phyloP scores from a whole-genome alignment of 345 rosid species.

The Adansonia digitata region DNA sequence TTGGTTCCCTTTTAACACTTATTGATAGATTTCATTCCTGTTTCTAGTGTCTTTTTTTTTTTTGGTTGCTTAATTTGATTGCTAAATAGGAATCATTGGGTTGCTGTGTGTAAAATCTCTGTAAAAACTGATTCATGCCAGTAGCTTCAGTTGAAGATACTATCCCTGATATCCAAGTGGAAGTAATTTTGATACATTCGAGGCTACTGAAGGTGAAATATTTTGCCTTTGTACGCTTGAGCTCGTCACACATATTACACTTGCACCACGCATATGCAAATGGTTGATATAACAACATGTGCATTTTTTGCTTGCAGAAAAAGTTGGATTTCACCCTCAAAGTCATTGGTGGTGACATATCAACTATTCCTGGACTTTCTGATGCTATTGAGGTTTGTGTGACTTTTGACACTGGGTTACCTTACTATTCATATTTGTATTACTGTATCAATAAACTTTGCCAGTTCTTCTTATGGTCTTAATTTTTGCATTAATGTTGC shows the following conservation, averaged over 20 bases:
- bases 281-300: neutral
- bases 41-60: neutral
- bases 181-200: neutral
- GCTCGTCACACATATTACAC: neutral
- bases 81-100: neutral
- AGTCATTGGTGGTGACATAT: slow-evolving; percentile 91
- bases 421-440: neutral
- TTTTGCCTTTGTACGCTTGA: neutral
- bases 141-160: neutral
- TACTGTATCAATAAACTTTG: neutral
- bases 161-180: neutral
- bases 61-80: neutral
- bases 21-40: neutral
- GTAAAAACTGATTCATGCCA: neutral
- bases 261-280: neutral
- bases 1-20: neutral
- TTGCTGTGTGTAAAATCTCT: neutral
- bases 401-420: slow-evolving; percentile 10
- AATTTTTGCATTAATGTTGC: neutral
- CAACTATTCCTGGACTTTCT: slow-evolving; percentile 80
- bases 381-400: slow-evolving; percentile 86
- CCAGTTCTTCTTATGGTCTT: neutral
- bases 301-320: slow-evolving; percentile 58
- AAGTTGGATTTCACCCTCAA: slow-evolving; percentile 85
- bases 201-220: neutral